phyloP scores from a whole-genome alignment of 2,329 filamentous ascomycete species.

The Westerdykella aurantiaca region DNA sequence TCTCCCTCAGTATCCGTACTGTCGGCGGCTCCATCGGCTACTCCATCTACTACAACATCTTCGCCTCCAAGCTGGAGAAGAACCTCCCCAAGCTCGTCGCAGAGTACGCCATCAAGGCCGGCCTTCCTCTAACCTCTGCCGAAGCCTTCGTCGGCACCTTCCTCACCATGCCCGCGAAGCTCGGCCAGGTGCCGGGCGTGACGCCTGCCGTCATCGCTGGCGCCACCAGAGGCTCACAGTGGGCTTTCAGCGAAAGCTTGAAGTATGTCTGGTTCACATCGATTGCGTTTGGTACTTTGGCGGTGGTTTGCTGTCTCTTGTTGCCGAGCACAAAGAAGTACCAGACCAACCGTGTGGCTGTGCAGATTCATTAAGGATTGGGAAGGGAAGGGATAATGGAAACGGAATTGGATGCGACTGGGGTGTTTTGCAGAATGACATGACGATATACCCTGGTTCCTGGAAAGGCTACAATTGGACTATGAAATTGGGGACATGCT shows the following conservation, averaged over 20 bases:
- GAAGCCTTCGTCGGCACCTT: constrained; percentile 33
- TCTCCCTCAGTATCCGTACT: constrained; percentile 44
- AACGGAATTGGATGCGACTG: no score
- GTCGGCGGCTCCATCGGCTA: constrained; percentile 35
- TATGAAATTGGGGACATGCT: no score
- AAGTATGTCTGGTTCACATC: constrained; percentile 31
- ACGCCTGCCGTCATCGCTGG: constrained; percentile 23
- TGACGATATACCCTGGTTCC: no score
- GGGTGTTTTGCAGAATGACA: no score
- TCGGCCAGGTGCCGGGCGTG: constrained; percentile 18
- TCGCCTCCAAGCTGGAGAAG: constrained; percentile 23
- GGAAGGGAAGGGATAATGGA: no score
- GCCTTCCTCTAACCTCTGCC: constrained; percentile 34
- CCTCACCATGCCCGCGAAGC: constrained; percentile 14
- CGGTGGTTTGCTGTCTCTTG: constrained; percentile 24
- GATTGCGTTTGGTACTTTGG: constrained; percentile 27
- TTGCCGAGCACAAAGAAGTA: constrained; percentile 31
- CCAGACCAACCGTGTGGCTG: constrained; percentile 28
- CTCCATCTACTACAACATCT: constrained; percentile 34
- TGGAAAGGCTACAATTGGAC: no score
- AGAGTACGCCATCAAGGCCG: constrained; percentile 32
- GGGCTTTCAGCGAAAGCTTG: constrained; percentile 27
- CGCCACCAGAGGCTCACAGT: constrained; percentile 22
- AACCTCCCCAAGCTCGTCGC: constrained; percentile 23
- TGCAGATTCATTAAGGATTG: constrained; percentile 12